Evolutionary conservation across 169 alveolate species (phyloP).

Genomic region (Theileria sp.): DNA sequence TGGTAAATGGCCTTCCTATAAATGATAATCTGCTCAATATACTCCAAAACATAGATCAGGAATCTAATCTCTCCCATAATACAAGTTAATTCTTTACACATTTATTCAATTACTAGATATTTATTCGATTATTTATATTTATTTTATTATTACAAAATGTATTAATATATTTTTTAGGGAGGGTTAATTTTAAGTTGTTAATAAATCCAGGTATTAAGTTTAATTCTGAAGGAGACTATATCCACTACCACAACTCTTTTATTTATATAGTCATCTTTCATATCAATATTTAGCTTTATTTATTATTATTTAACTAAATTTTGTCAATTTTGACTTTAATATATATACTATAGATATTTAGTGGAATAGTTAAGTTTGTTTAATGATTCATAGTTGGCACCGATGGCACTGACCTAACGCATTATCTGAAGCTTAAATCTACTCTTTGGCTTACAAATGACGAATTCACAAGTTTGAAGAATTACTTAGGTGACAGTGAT

Average conservation of each 20-base stretch:
- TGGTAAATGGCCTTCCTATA: neutral
- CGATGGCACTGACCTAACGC: neutral
- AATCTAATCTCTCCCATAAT: neutral
- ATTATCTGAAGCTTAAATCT: constrained; percentile 29
- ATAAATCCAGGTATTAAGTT: constrained; percentile 10
- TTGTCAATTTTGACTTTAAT: neutral
- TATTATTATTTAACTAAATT: neutral
- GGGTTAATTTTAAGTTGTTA: neutral
- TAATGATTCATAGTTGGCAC: constrained; percentile 20
- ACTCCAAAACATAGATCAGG: constrained; percentile 4
- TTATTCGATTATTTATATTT: too few species aligned
- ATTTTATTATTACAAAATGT: too few species aligned
- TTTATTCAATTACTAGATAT: neutral
- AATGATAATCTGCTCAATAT: neutral
- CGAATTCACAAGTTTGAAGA: constrained; percentile 18
- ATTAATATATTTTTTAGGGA: neutral
- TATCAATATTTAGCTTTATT: neutral
- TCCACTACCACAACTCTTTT: neutral
- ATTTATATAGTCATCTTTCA: neutral
- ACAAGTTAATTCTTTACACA: constrained; percentile 1
- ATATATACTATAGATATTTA: neutral
- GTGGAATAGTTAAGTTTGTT: neutral
- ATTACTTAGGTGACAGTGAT: constrained; percentile 20
- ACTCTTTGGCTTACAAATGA: constrained; percentile 54
- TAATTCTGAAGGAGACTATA: neutral